Conservation (phyloP, 371 early-diverging fungal genomes). For the Mucor sp. region DNA sequence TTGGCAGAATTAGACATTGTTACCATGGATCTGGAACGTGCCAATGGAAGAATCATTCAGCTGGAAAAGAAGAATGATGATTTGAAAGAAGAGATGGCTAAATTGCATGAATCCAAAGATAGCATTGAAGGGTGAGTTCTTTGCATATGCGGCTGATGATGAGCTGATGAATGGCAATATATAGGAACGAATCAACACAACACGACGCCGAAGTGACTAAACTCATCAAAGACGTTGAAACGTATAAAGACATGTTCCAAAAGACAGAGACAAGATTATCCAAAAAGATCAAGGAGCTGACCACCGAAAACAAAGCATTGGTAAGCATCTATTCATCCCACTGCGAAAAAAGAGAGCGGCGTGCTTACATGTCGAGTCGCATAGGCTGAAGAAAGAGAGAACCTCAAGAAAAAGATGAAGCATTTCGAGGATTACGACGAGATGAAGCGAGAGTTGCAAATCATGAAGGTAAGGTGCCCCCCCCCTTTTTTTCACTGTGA, state of each 20-base stretch:
- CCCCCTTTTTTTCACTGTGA: no score
- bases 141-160: background rate
- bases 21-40: constrained; percentile 80
- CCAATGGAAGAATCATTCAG: constrained; percentile 71
- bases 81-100: constrained; percentile 50
- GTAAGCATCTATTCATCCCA: constrained; percentile 8
- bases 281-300: constrained; percentile 57
- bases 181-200: constrained; percentile 10
- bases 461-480: constrained; percentile 81
- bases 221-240: constrained; percentile 59
- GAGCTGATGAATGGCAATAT: background rate
- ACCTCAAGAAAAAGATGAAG: constrained; percentile 50
- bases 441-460: constrained; percentile 82
- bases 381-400: constrained; percentile 58
- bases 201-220: constrained; percentile 51
- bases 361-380: background rate
- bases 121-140: constrained; percentile 17
- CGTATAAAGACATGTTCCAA: constrained; percentile 47
- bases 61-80: constrained; percentile 69
- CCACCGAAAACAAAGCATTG: constrained; percentile 42
- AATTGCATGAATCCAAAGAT: constrained; percentile 29
- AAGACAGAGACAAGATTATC: constrained; percentile 45
- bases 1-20: constrained; percentile 89
- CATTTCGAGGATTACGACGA: constrained; percentile 78
- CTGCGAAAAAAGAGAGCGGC: background rate